These are phyloP conservation scores for Suillus discolor DNA, from an alignment of 768 basidiomycete species.

Conservation along the genomic window DNA sequence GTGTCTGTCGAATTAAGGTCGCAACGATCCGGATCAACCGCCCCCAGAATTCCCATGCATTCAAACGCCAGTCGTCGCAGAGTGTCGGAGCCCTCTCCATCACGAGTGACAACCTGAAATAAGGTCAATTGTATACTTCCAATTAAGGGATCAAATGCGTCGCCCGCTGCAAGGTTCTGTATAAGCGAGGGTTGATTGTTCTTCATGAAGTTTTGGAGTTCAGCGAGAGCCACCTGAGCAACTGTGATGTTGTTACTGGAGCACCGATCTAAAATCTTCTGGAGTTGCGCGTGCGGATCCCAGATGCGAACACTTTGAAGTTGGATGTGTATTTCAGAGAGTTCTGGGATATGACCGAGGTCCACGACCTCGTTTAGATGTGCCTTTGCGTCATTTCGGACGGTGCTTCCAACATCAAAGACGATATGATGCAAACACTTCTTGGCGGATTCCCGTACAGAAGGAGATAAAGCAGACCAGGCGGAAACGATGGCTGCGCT, in stretches of 20 bases:
- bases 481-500: slow-evolving; percentile 80
- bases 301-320: slow-evolving; percentile 52
- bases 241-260: slow-evolving; percentile 82
- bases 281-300: slow-evolving; percentile 56
- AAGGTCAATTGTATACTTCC: slow-evolving; percentile 69
- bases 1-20: slow-evolving; percentile 61
- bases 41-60: slow-evolving; percentile 90
- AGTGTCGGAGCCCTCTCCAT: slow-evolving; percentile 72
- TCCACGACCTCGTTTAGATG: slow-evolving; percentile 82
- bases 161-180: slow-evolving; percentile 71
- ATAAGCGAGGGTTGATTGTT: slow-evolving; percentile 54
- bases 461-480: slow-evolving; percentile 66
- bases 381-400: slow-evolving; percentile 42
- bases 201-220: slow-evolving; percentile 70
- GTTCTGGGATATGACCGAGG: slow-evolving; percentile 69
- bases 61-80: slow-evolving; percentile 78
- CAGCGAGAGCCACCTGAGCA: slow-evolving; percentile 68
- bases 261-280: slow-evolving; percentile 71
- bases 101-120: slow-evolving; percentile 71
- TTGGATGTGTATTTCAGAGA: slow-evolving; percentile 44
- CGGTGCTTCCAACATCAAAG: slow-evolving; percentile 48
- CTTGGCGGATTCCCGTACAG: slow-evolving; percentile 55
- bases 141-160: slow-evolving; percentile 79
- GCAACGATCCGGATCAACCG: slow-evolving; percentile 92
- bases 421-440: slow-evolving; percentile 72